Evolutionary conservation across 495 filamentous ascomycete species (phyloP), one percentile per base, ranked within the genome.

Genomic region (Daldinia concentrica): DNA sequence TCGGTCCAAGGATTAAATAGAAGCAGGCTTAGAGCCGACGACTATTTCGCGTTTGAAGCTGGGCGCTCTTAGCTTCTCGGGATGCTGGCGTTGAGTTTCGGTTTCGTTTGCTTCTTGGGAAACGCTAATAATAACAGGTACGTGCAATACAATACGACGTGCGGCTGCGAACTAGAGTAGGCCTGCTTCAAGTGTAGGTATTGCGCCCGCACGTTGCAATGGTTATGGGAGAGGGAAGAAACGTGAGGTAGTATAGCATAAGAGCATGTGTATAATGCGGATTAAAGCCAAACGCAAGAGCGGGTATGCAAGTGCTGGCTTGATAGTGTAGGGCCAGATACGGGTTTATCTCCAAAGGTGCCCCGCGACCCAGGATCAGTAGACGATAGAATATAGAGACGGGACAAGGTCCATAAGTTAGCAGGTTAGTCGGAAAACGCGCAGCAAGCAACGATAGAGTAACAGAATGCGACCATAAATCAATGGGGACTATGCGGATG

Each of bases 291-390:
- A 74, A 74, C 71, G 71, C 71, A 74, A 67, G 71, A 69, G 71
- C 71, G 71, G 71, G 71, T 74, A 74, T 74, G 71, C 71, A 74
- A 74, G 71, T 74, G 66, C 58, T 73, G 70, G 48, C 58, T 68
- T 17, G 55, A 60, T 68, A 36, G 34, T 36, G 34, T 36, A 73
- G 65, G 69, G 59, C 60, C 64, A 72, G 69, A 73, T 73, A 67
- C 70, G 65, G 70, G 70, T 68, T 68, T 73, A 73, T 73, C 70
- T 68, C 56, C 41, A 65, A 56, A 65, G 52, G 41, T 62, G 70
- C 65, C 70, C 70, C 65, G 65, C 70, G 61, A 66, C n/a, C 69
- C 29, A 65, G 64, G 64, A 54, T 71, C 4, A 63, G 43, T 64
- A 45, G 60, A 65, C 55, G 48, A 61, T 72, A 62, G 62, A 67